Evolutionary conservation across 768 basidiomycete genomes (phyloP).

Genomic region (Leccinum arenicola): DNA sequence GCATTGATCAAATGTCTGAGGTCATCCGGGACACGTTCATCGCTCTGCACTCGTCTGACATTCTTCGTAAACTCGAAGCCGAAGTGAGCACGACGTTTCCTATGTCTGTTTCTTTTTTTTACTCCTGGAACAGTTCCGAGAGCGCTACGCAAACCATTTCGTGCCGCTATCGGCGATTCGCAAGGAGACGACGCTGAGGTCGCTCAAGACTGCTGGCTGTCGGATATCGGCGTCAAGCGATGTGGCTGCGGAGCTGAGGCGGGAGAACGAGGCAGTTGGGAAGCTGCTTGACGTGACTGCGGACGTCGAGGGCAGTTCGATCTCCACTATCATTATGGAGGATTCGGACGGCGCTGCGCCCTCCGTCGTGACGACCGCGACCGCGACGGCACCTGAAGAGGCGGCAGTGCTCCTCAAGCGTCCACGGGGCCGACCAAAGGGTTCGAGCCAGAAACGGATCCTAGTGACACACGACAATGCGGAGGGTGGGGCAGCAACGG

Average conservation of each 20-base stretch:
- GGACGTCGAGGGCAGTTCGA: constrained; percentile 34
- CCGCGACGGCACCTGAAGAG: background rate
- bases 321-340: constrained; percentile 25
- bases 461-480: constrained; percentile 5
- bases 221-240: constrained; percentile 41
- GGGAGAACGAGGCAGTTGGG: constrained; percentile 23
- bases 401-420: constrained; percentile 6
- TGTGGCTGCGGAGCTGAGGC: constrained; percentile 32
- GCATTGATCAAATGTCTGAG: constrained; percentile 83
- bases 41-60: constrained; percentile 83
- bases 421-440: constrained; percentile 19
- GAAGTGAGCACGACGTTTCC: constrained; percentile 54
- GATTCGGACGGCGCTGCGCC: background rate
- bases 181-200: constrained; percentile 35
- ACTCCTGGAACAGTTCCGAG: constrained; percentile 51
- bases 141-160: constrained; percentile 74
- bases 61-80: constrained; percentile 64
- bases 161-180: constrained; percentile 55
- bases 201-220: constrained; percentile 43
- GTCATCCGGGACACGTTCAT: constrained; percentile 94
- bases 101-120: background rate
- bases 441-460: constrained; percentile 18
- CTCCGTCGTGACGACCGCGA: background rate
- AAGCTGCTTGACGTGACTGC: constrained; percentile 37
- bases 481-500: background rate